These are phyloP conservation scores for Asterionellopsis glacialis DNA, from an alignment of 108 stramenopile species.

Conservation along the genomic window DNA sequence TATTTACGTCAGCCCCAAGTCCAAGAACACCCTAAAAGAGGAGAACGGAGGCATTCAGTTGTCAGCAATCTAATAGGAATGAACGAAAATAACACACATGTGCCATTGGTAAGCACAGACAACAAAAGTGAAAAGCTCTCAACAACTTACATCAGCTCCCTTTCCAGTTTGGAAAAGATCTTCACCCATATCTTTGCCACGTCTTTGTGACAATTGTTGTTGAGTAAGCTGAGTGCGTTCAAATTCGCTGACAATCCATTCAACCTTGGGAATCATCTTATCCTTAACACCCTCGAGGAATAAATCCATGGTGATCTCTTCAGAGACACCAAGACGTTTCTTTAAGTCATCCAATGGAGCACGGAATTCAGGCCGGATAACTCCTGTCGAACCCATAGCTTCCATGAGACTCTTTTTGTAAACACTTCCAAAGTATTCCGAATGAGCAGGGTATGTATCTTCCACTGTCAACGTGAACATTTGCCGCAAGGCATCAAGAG, in stretches of 20 bases:
- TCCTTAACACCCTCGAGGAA: conserved; percentile 72
- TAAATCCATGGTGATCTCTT: conserved; percentile 54
- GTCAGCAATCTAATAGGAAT: not conserved
- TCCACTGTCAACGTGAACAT: conserved; percentile 48
- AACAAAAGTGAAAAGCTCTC: not conserved
- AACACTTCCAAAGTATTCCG: conserved; percentile 57
- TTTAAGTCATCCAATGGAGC: conserved; percentile 60
- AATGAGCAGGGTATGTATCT: conserved; percentile 49
- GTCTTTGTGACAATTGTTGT: conserved; percentile 65
- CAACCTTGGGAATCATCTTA: conserved; percentile 73
- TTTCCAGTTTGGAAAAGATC: conserved; percentile 80
- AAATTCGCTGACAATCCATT: conserved; percentile 77
- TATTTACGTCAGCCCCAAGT: conserved; percentile 77
- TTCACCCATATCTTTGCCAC: conserved; percentile 77
- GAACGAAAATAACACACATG: not conserved
- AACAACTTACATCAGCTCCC: conserved; percentile 49
- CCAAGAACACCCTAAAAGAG: conserved; percentile 59
- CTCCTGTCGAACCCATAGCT: conserved; percentile 81
- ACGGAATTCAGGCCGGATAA: conserved; percentile 75
- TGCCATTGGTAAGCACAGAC: too few species aligned
- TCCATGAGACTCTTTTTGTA: conserved; percentile 80
- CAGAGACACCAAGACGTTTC: conserved; percentile 64
- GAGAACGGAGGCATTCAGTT: not conserved
- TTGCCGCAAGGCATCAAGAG: conserved; percentile 49
- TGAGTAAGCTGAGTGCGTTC: conserved; percentile 71